Evolutionary conservation across 768 basidiomycete species (phyloP).

Genomic region (Coprinellus aureogranulatus): DNA sequence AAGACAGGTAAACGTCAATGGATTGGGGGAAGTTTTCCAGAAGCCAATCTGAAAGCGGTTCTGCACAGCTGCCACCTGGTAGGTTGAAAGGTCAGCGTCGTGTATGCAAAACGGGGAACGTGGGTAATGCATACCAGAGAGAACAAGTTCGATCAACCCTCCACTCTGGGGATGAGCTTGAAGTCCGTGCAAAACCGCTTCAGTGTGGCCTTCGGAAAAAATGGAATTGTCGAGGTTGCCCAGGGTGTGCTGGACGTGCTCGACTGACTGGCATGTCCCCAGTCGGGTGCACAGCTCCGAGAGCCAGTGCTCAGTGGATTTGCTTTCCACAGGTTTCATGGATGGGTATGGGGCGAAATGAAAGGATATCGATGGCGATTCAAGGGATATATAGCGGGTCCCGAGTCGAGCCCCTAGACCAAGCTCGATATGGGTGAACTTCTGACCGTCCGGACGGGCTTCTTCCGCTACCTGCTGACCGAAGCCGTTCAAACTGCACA

Average conservation of each 20-base stretch:
- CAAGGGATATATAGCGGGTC: neutral
- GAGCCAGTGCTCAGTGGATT: neutral
- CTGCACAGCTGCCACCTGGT: neutral
- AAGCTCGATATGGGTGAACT: no score
- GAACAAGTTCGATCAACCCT: neutral
- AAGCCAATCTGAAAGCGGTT: slow-evolving; percentile 1
- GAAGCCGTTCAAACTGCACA: no score
- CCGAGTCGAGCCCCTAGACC: no score
- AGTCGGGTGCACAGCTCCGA: neutral
- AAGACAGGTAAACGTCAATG: neutral
- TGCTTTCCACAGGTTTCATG: neutral
- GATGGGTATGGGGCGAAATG: neutral
- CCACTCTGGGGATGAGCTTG: neutral
- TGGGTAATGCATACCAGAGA: neutral
- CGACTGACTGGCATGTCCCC: neutral
- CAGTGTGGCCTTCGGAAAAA: neutral
- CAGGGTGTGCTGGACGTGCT: neutral
- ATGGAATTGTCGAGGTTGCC: neutral
- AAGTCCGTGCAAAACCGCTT: neutral
- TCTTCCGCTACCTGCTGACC: no score
- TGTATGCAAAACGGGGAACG: neutral
- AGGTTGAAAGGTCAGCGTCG: neutral
- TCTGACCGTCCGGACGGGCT: no score
- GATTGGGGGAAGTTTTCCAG: neutral
- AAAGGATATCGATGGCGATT: neutral